Percentiles rank a stretch among this genome's conserved stretches.
Evolutionary conservation across 805 yeast species (phyloP).

Genomic region (Wickerhamiella qilinensis): DNA sequence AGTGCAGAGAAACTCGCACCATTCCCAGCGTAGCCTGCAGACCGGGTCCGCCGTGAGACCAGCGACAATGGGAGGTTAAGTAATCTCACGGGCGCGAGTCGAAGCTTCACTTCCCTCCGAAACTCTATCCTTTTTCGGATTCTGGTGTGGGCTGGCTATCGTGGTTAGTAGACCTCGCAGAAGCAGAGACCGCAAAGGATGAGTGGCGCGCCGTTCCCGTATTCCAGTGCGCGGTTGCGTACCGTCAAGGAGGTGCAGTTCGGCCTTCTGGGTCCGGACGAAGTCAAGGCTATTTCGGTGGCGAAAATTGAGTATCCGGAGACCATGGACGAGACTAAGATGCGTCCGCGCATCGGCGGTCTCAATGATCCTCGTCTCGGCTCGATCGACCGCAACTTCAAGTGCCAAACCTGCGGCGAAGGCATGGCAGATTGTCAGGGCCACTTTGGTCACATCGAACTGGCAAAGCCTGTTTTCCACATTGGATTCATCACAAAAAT

Average conservation of each 20-base stretch:
- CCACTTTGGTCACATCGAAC: conserved; percentile 96
- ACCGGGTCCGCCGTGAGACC: no score
- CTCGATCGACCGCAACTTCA: conserved; percentile 89
- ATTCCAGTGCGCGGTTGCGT: conserved; percentile 96
- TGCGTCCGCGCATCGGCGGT: conserved; percentile 92
- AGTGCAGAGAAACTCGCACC: no score
- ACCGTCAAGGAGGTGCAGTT: conserved; percentile 96
- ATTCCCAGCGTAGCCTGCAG: no score
- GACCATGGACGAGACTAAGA: conserved; percentile 97
- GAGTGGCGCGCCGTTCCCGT: conserved; percentile 49
- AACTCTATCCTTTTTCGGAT: background rate
- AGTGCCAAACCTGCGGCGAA: conserved; percentile 98
- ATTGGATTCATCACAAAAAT: conserved; percentile 83
- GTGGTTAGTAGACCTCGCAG: conserved; percentile 39
- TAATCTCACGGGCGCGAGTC: no score
- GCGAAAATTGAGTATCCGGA: conserved; percentile 97
- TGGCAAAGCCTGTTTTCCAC: conserved; percentile 97
- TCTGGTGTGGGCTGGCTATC: background rate
- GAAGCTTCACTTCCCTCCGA: background rate
- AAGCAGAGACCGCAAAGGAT: no score
- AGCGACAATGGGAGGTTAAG: no score
- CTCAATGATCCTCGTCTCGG: conserved; percentile 94
- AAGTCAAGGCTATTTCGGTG: conserved; percentile 89
- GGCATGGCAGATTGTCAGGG: conserved; percentile 99
- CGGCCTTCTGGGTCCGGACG: conserved; percentile 96